A percentile compares a stretch with the other conserved stretches of the same genome.
Evolutionary conservation across 768 basidiomycete species (phyloP).

Genomic region (Porphyrellus cyaneotinctus): DNA sequence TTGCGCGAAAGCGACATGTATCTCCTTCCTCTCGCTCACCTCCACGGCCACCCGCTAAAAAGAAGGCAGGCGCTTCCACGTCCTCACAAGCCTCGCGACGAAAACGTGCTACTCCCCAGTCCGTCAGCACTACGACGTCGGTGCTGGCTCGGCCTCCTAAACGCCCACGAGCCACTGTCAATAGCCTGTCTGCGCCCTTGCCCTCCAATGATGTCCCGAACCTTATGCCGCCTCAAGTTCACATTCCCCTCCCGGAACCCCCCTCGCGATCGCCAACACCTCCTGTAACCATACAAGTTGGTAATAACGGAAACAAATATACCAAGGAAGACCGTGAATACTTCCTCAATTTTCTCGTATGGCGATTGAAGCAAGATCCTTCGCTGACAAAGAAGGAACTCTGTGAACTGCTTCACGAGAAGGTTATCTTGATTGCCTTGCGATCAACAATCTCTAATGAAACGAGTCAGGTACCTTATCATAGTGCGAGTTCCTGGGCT

Average conservation of each 20-base stretch:
- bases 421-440: conserved; percentile 33
- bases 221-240: conserved; percentile 58
- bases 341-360: conserved; percentile 62
- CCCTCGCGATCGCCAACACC: conserved; percentile 70
- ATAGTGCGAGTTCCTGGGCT: conserved; percentile 57
- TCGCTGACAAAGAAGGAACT: conserved; percentile 50
- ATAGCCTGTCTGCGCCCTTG: conserved; percentile 51
- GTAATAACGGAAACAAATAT: conserved; percentile 55
- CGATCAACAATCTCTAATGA: conserved; percentile 5
- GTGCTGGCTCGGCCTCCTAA: conserved; percentile 26
- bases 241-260: conserved; percentile 55
- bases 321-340: conserved; percentile 63
- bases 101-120: conserved; percentile 20
- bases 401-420: conserved; percentile 51
- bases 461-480: conserved; percentile 56
- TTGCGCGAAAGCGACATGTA: conserved; percentile 36
- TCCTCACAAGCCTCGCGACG: conserved; percentile 24
- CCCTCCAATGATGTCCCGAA: conserved; percentile 36
- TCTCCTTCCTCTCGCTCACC: conserved; percentile 19
- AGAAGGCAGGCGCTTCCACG: conserved; percentile 19
- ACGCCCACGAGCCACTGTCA: conserved; percentile 44
- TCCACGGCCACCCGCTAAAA: conserved; percentile 26
- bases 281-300: conserved; percentile 46
- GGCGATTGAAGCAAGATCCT: conserved; percentile 55
- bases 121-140: conserved; percentile 19